Evolutionary conservation across 2,329 filamentous ascomycete genomes (phyloP).

Genomic region (Colletotrichum theobromicola): DNA sequence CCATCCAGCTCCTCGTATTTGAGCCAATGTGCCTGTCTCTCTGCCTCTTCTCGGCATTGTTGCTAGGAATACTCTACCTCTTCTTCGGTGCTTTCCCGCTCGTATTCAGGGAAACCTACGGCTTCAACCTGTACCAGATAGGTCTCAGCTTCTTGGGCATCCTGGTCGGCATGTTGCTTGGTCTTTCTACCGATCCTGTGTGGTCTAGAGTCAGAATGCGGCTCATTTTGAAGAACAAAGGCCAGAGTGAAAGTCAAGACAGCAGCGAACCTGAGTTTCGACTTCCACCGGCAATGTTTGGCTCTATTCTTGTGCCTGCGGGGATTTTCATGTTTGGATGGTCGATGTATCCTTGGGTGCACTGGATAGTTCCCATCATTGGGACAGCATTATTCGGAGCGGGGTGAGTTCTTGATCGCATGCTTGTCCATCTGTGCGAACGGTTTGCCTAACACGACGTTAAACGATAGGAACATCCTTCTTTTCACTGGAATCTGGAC

Average conservation of each 20-base stretch:
- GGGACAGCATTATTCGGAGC: slow-evolving; percentile 75
- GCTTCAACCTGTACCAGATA: slow-evolving; percentile 78
- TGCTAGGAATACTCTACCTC: slow-evolving; percentile 88
- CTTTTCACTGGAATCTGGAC: slow-evolving; percentile 87
- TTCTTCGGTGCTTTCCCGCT: slow-evolving; percentile 90
- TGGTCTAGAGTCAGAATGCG: slow-evolving; percentile 66
- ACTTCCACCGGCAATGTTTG: slow-evolving; percentile 75
- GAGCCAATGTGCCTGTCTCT: slow-evolving; percentile 88
- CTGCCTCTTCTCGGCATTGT: slow-evolving; percentile 80
- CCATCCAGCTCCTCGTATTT: slow-evolving; percentile 78
- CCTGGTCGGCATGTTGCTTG: slow-evolving; percentile 70
- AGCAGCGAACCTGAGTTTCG: slow-evolving; percentile 86
- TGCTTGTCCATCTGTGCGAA: background rate
- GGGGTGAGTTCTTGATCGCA: slow-evolving; percentile 61
- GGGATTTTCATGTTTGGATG: slow-evolving; percentile 91
- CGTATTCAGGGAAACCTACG: slow-evolving; percentile 76
- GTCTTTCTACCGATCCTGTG: slow-evolving; percentile 65
- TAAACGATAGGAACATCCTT: slow-evolving; percentile 66
- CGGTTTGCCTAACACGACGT: slow-evolving; percentile 1
- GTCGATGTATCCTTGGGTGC: slow-evolving; percentile 76
- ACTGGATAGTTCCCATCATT: slow-evolving; percentile 80
- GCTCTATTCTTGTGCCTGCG: slow-evolving; percentile 78
- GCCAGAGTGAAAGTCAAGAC: slow-evolving; percentile 55
- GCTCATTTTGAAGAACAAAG: slow-evolving; percentile 60
- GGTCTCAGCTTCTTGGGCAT: slow-evolving; percentile 81